Percentiles rank a stretch among this genome's conserved stretches.
Conservation (phyloP, 345 rosid species). For the Ceriops zippeliana region DNA sequence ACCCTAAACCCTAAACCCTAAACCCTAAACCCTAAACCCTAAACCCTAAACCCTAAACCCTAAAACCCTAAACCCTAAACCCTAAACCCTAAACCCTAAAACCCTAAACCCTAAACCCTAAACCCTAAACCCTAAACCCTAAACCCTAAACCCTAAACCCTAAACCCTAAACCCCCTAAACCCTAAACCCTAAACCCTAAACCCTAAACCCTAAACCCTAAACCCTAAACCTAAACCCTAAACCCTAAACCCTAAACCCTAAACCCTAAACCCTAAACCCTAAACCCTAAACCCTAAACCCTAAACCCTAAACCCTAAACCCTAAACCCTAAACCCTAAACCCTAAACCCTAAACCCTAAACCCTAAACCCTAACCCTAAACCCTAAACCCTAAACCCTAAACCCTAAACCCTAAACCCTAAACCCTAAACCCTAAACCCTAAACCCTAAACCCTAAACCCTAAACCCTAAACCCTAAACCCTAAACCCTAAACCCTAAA, state of each 20-base stretch:
- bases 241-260: slow-evolving; percentile 1
- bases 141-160: too few species aligned
- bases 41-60: too few species aligned
- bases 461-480: too few species aligned
- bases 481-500: too few species aligned
- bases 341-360: slow-evolving; percentile 16
- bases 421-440: slow-evolving; percentile 5
- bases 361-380: slow-evolving; percentile 11
- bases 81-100: too few species aligned
- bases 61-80: too few species aligned
- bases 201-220: not conserved
- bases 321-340: slow-evolving; percentile 10
- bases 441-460: not conserved
- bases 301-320: slow-evolving; percentile 4
- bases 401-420: slow-evolving; percentile 3
- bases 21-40: too few species aligned
- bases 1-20: too few species aligned
- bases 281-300: slow-evolving; percentile 6
- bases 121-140: too few species aligned
- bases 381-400: slow-evolving; percentile 16
- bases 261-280: slow-evolving; percentile 3
- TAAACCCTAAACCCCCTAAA: too few species aligned
- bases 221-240: slow-evolving; percentile 12
- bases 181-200: too few species aligned
- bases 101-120: too few species aligned